phyloP scores from a whole-genome alignment of 805 yeast genomes.

The Cyberlindnera sargentensis region DNA sequence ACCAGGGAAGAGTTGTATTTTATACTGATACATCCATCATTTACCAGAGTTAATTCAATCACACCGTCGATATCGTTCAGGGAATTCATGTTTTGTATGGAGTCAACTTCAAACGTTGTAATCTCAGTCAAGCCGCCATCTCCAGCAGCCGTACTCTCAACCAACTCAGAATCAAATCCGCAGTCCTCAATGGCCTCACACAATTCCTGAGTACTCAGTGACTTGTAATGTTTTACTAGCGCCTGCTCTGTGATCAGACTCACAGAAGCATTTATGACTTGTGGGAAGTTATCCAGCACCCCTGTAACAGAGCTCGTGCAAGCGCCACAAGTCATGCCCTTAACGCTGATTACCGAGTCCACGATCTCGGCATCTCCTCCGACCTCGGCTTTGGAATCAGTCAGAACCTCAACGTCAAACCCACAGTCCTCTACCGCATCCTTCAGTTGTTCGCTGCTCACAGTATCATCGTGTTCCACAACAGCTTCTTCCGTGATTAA shows the following conservation, averaged over 20 bases:
- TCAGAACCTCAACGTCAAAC: slow-evolving; percentile 40
- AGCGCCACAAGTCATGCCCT: slow-evolving; percentile 27
- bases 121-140: slow-evolving; percentile 1
- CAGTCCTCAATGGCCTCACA: slow-evolving; percentile 60
- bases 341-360: slow-evolving; percentile 13
- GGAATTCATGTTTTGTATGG: slow-evolving; percentile 43
- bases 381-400: neutral
- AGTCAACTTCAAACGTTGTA: slow-evolving; percentile 26
- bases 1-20: slow-evolving; percentile 40
- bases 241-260: slow-evolving; percentile 78
- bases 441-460: slow-evolving; percentile 29
- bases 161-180: slow-evolving; percentile 55
- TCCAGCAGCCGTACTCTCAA: slow-evolving; percentile 8
- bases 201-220: slow-evolving; percentile 28
- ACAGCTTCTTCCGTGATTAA: slow-evolving; percentile 69
- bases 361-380: slow-evolving; percentile 1
- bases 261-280: slow-evolving; percentile 51
- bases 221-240: slow-evolving; percentile 39
- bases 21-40: slow-evolving; percentile 25
- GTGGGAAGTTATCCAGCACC: slow-evolving; percentile 41
- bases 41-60: slow-evolving; percentile 24
- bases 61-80: slow-evolving; percentile 6
- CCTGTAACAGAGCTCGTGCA: slow-evolving; percentile 52
- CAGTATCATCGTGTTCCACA: slow-evolving; percentile 37
- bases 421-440: slow-evolving; percentile 70